Percentiles rank a stretch among this genome's conserved stretches.
Conservation (phyloP, 441 rosid species). For the Gossypium davidsonii region DNA sequence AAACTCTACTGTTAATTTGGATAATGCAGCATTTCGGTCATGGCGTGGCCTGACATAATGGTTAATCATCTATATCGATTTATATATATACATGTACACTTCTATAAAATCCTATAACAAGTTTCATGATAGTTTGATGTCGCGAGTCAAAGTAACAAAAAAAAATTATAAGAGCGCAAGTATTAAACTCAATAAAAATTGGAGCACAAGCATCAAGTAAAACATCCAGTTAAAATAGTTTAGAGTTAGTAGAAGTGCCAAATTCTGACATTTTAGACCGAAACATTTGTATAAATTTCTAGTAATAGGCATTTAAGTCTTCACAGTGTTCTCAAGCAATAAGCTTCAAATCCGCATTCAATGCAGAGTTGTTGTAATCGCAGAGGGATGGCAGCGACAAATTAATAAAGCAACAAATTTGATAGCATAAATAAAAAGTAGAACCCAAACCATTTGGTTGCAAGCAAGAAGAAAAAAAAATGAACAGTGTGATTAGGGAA, state of each 20-base stretch:
- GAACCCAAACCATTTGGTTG: not conserved
- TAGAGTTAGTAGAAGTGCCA: not conserved
- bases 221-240: not conserved
- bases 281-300: not conserved
- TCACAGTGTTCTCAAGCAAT: not conserved
- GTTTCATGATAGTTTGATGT: too few relatives aligned
- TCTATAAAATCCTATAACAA: too few relatives aligned
- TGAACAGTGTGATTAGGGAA: not conserved
- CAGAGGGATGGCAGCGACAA: not conserved
- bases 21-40: not conserved
- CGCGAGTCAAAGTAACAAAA: too few relatives aligned
- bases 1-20: not conserved
- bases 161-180: not conserved
- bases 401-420: not conserved
- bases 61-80: not conserved
- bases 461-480: not conserved
- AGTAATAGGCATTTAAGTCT: not conserved
- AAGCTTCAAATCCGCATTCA: not conserved
- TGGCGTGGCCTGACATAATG: not conserved
- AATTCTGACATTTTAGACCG: not conserved
- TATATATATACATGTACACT: too few relatives aligned
- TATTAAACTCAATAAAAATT: not conserved
- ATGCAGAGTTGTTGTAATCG: not conserved
- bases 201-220: not conserved
- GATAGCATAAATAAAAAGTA: not conserved